Conservation (phyloP, 345 rosid genomes). For the Cardamine resedifolia region DNA sequence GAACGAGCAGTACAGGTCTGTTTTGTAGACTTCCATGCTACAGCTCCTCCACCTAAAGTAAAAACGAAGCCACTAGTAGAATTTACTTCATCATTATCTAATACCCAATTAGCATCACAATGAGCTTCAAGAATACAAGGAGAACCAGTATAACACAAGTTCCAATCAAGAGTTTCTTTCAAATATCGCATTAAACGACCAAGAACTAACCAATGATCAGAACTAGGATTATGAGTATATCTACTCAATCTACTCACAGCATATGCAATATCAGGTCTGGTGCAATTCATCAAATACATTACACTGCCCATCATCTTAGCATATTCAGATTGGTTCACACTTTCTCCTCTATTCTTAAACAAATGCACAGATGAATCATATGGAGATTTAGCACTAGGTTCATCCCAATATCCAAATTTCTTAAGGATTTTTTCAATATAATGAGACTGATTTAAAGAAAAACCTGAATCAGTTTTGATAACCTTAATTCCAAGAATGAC, state of each 20-base stretch:
- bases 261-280: background rate
- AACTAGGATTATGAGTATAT: background rate
- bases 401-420: background rate
- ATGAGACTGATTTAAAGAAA: background rate
- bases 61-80: background rate
- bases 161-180: background rate
- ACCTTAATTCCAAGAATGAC: background rate
- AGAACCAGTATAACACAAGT: background rate
- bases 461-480: background rate
- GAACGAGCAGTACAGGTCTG: background rate
- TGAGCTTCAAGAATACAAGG: background rate
- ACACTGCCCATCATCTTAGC: background rate
- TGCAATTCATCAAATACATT: background rate
- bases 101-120: background rate
- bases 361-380: background rate
- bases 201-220: background rate
- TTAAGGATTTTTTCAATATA: background rate
- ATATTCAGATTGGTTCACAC: background rate
- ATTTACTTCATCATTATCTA: background rate
- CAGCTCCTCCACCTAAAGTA: background rate
- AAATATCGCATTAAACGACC: background rate
- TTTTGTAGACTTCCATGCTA: background rate
- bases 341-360: background rate
- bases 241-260: background rate
- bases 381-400: background rate